A percentile compares a stretch with the other conserved stretches of the same genome.
Evolutionary conservation across 805 yeast genomes (phyloP).

Genomic region (Brettanomyces anomalus): DNA sequence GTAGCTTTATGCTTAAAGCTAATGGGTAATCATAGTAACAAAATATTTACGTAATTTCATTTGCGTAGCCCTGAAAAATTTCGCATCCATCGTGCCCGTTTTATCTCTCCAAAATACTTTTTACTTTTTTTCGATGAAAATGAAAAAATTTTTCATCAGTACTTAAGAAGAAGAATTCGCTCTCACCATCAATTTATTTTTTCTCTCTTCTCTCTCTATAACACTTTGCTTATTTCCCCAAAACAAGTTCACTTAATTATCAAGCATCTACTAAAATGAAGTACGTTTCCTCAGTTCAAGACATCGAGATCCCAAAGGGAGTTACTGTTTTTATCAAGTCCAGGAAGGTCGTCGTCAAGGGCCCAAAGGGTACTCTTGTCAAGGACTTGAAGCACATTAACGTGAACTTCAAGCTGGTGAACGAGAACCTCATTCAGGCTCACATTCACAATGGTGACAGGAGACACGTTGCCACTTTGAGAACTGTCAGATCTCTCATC

Average conservation of each 20-base stretch:
- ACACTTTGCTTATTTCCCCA: too few species aligned
- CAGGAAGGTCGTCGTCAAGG: constrained; percentile 82
- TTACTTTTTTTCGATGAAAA: too few species aligned
- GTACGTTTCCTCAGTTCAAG: constrained; percentile 54
- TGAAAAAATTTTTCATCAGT: too few species aligned
- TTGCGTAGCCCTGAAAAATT: too few species aligned
- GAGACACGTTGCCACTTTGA: constrained; percentile 99
- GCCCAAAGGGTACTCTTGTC: constrained; percentile 93
- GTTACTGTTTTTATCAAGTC: constrained; percentile 88
- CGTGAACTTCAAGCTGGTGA: constrained; percentile 80
- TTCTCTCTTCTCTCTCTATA: too few species aligned
- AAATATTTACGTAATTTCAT: too few species aligned
- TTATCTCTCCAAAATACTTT: too few species aligned
- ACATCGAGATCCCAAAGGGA: constrained; percentile 74
- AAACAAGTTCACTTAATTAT: neutral
- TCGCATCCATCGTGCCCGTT: too few species aligned
- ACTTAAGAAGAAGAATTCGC: too few species aligned
- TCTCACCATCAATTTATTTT: too few species aligned
- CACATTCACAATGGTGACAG: constrained; percentile 98
- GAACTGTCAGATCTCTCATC: constrained; percentile 95
- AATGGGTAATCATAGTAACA: too few species aligned
- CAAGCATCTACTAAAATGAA: constrained; percentile 31
- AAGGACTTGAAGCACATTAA: constrained; percentile 92
- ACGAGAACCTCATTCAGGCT: constrained; percentile 68
- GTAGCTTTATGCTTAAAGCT: too few species aligned